These are phyloP conservation scores for Podospora comata DNA, from an alignment of 495 filamentous ascomycete species.

Conservation along the genomic window DNA sequence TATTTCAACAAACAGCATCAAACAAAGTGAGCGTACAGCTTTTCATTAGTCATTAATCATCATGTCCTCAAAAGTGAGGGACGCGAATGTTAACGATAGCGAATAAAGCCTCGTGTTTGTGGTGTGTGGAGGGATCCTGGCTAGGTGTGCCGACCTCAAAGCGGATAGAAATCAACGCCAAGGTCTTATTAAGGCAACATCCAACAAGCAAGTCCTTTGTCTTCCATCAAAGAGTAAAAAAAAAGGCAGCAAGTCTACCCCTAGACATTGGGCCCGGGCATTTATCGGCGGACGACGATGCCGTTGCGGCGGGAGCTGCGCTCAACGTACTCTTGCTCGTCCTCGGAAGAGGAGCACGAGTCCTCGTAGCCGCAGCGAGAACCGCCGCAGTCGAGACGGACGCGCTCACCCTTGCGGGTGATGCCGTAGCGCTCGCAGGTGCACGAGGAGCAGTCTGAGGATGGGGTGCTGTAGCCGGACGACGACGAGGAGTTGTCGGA, in stretches of 20 bases:
- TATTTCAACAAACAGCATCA: background rate
- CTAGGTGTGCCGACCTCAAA: background rate
- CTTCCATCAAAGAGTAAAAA: constrained; percentile 16
- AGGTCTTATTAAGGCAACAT: background rate
- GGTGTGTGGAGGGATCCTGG: background rate
- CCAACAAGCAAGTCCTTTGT: background rate
- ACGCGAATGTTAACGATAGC: background rate
- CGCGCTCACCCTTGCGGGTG: constrained; percentile 82
- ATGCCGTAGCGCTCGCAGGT: constrained; percentile 94
- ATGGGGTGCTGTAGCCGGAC: constrained; percentile 63
- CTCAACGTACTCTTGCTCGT: constrained; percentile 60
- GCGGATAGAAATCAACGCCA: background rate
- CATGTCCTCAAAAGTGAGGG: background rate
- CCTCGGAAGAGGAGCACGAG: constrained; percentile 56
- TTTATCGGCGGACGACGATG: constrained; percentile 62
- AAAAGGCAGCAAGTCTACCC: constrained; percentile 28
- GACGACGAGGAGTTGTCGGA: constrained; percentile 70
- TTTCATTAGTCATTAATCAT: background rate
- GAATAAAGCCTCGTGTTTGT: background rate
- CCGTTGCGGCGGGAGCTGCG: constrained; percentile 66
- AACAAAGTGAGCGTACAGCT: background rate
- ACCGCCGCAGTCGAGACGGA: constrained; percentile 93
- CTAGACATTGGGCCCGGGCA: constrained; percentile 26
- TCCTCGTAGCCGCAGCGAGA: constrained; percentile 75
- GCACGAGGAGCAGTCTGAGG: constrained; percentile 58